Base-by-base conservation (phyloP, 441 rosid genomes). In the Eutrema salsugineum region DNA sequence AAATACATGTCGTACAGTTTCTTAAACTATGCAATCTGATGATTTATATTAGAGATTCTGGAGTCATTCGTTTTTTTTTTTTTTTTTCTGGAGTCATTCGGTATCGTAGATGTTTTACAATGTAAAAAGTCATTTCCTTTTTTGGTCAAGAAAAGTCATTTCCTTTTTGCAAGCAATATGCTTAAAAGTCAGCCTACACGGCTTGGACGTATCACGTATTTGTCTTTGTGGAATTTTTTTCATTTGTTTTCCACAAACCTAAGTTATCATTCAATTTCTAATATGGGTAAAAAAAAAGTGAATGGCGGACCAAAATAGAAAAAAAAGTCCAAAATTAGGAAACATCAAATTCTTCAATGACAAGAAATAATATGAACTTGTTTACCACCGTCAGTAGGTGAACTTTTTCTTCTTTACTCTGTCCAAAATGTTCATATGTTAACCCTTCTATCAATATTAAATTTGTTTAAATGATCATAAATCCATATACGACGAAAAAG, bases 131-230 rank as follows among this genome's bases (percentile, higher is more conserved):
- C n/a, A n/a, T n/a, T n/a, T n/a, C n/a, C n/a, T n/a, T n/a, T n/a
- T n/a, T n/a, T n/a, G n/a, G n/a, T n/a, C n/a, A n/a, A n/a, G n/a
- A n/a, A 20, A 19, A 5, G 73, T 16, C 47, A 44, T 22, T 50
- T 51, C 62, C 57, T 75, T 67, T 67, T 43, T 32, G 15, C 28
- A 36, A 40, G 12, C 22, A 51, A 44, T 35, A 60, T 61, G 43
- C 50, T 8, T 14, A 44, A 61, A 75, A 61, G 63, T 68, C 73
- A 65, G 11, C 28, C 55, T 40, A 59, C 55, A 67, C 57, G 22
- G 36, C 39, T 48, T 30, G 17, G 70, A 63, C 20, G 32, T 73
- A 19, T 54, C n/a, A 63, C 20, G 32, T 73, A n/a, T 54, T n/a
- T 20, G 53, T 60, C 38, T 28, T 39, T 39, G 27, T 32, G 9